Evolutionary conservation across 1,284 basidiomycete species (phyloP), one percentile per base, ranked within the genome.

Genomic region (Porogramme epimiltina): DNA sequence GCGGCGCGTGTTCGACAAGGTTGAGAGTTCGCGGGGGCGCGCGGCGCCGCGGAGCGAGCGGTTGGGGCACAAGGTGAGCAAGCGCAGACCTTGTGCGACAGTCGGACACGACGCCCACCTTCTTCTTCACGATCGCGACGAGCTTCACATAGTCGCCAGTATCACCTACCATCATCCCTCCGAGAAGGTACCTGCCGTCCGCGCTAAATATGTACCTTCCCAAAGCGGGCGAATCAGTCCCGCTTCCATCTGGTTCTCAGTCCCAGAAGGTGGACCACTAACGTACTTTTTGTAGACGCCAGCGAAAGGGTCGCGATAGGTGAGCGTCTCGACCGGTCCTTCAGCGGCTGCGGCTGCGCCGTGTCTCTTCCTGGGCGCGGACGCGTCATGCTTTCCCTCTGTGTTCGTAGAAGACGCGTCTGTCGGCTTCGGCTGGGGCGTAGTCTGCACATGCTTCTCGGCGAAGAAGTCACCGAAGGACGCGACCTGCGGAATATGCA

Each of bases 151-250:
- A 91, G 65, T 89, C 85, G 40, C 75, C 76, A 25, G 83, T 81
- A 62, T 91, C 88, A 2, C 89, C 89, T 15, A 91, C 81, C 87
- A 91, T 89, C 81, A 90, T 90, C 2, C 89, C 89, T 8, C 89
- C 89, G 4, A 92, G 68, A 3, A 92, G 71, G 58, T 87, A 79
- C 66, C 85, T 85, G 18, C 89, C 89, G 64, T 91, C 86, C 10
- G 77, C 76, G n/a, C 79, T 86, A 65, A 91, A 91, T 48, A 91
- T 81, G 62, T 89, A 81, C 55, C 73, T 37, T 37, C 34, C 9
- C 8, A 37, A 6, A 8, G 28, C 34, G 34, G 9, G 34, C n/a
- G 34, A 37, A 18, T 31, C 34, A 8, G 9, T 15, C 28, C 28
- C 28, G 28, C 28, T 31, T 8, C 28, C n/a, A n/a, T n/a, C n/a